phyloP scores from a whole-genome alignment of 2,329 filamentous ascomycete species.

The Colletotrichum godetiae region DNA sequence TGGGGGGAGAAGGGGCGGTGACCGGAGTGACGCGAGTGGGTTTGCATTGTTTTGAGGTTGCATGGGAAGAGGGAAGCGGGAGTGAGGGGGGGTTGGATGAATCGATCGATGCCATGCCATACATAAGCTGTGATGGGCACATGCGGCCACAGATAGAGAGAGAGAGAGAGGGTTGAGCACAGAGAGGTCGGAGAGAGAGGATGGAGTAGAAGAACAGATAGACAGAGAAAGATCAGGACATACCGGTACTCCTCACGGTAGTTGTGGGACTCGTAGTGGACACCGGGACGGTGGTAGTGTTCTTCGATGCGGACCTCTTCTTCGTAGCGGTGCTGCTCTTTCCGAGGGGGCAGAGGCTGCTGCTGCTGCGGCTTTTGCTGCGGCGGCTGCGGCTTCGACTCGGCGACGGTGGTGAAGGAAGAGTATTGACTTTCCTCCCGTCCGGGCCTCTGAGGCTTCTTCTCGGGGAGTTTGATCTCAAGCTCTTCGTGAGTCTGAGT shows the following conservation, averaged over 20 bases:
- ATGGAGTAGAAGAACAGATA: conserved; percentile 22
- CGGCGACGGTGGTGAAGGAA: conserved; percentile 72
- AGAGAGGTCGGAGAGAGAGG: too few relatives aligned
- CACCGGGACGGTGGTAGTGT: conserved; percentile 77
- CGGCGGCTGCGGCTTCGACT: conserved; percentile 4
- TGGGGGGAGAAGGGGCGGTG: neutral
- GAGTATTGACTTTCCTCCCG: conserved; percentile 98
- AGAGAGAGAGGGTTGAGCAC: too few relatives aligned
- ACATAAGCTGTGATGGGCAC: neutral
- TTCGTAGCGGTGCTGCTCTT: conserved; percentile 75
- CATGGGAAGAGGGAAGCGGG: conserved; percentile 13
- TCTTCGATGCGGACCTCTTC: conserved; percentile 89
- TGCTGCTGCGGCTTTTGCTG: conserved; percentile 63
- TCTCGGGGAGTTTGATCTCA: conserved; percentile 77
- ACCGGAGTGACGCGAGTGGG: conserved; percentile 23
- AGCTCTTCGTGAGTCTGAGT: conserved; percentile 84
- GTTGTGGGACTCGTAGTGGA: conserved; percentile 63
- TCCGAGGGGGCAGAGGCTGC: conserved; percentile 64
- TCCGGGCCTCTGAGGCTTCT: conserved; percentile 79
- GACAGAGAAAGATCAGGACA: conserved; percentile 44
- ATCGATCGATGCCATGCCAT: conserved; percentile 11
- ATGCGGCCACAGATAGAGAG: too few relatives aligned
- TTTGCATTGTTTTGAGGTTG: conserved; percentile 25
- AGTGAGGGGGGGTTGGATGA: conserved; percentile 19
- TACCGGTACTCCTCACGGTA: conserved; percentile 65